Evolutionary conservation across 2,329 filamentous ascomycete genomes (phyloP).

Genomic region (Colletotrichum tropicicola): DNA sequence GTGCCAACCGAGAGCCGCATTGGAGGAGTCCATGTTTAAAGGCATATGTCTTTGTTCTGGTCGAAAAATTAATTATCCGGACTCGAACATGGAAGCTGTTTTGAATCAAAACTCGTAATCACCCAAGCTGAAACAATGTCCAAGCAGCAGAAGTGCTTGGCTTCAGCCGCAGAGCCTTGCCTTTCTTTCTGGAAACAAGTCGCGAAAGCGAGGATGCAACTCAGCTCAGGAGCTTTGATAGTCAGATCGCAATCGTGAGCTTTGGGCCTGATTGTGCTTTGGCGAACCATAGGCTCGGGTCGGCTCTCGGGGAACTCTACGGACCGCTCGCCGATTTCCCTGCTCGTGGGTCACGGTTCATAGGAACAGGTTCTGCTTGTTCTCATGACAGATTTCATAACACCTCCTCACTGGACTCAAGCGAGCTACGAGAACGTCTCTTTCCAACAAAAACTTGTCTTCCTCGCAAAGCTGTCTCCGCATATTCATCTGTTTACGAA

Average conservation of each 20-base stretch:
- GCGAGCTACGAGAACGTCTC: no score
- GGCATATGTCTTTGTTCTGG: neutral
- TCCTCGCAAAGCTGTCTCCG: no score
- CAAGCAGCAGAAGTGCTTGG: neutral
- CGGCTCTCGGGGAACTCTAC: neutral
- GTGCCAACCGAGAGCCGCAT: conserved; percentile 1
- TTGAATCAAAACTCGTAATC: neutral
- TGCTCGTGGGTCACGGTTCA: no score
- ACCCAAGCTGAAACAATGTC: neutral
- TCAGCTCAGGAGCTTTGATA: neutral
- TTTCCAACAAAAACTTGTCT: no score
- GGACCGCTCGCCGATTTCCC: neutral
- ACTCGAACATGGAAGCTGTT: neutral
- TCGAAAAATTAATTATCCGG: neutral
- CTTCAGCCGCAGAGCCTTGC: neutral
- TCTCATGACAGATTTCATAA: no score
- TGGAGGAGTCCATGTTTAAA: neutral
- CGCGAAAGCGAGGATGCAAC: neutral
- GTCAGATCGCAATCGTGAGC: neutral
- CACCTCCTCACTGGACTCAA: no score
- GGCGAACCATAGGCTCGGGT: neutral
- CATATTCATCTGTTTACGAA: no score
- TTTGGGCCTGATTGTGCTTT: neutral
- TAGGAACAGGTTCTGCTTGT: no score
- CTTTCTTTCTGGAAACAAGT: neutral